A percentile compares a stretch with the other conserved stretches of the same genome.
Evolutionary conservation across 805 yeast species (phyloP).

Genomic region (Candida pini): DNA sequence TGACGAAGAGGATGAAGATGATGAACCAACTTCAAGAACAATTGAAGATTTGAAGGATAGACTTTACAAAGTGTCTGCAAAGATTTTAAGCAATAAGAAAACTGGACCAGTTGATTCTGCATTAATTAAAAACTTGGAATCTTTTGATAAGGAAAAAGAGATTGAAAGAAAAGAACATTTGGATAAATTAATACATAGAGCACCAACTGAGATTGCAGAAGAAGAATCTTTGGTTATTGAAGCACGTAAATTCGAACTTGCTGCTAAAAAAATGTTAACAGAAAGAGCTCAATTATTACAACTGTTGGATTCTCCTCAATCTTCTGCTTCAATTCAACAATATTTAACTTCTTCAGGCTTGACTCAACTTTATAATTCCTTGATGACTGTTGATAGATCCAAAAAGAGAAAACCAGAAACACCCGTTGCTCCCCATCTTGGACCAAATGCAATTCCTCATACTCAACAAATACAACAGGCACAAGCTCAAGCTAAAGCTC

Average conservation of each 20-base stretch:
- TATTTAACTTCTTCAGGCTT: conserved; percentile 84
- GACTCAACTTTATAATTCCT: conserved; percentile 74
- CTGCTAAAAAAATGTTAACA: conserved; percentile 79
- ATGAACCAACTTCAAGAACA: conserved; percentile 44
- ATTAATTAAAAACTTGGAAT: conserved; percentile 53
- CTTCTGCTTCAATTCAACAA: conserved; percentile 68
- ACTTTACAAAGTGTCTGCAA: conserved; percentile 64
- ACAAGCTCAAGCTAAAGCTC: conserved; percentile 4
- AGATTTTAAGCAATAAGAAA: conserved; percentile 36
- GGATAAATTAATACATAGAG: conserved; percentile 67
- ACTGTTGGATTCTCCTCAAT: conserved; percentile 81
- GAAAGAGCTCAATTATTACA: conserved; percentile 79
- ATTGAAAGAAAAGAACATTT: conserved; percentile 75
- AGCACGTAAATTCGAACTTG: conserved; percentile 85
- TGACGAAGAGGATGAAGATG: conserved; percentile 3
- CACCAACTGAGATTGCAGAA: conserved; percentile 97
- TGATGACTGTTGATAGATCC: conserved; percentile 64
- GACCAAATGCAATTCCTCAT: conserved; percentile 50
- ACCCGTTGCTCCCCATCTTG: conserved; percentile 55
- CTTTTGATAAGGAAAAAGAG: conserved; percentile 69
- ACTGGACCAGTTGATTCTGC: conserved; percentile 37
- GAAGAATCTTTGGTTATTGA: conserved; percentile 93
- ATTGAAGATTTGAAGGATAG: conserved; percentile 81
- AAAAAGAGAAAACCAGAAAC: conserved; percentile 47
- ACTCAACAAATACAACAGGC: conserved; percentile 25